Percentiles rank a stretch among this genome's conserved stretches.
phyloP scores from a whole-genome alignment of 2,329 filamentous ascomycete genomes.

The Alternaria sp. region DNA sequence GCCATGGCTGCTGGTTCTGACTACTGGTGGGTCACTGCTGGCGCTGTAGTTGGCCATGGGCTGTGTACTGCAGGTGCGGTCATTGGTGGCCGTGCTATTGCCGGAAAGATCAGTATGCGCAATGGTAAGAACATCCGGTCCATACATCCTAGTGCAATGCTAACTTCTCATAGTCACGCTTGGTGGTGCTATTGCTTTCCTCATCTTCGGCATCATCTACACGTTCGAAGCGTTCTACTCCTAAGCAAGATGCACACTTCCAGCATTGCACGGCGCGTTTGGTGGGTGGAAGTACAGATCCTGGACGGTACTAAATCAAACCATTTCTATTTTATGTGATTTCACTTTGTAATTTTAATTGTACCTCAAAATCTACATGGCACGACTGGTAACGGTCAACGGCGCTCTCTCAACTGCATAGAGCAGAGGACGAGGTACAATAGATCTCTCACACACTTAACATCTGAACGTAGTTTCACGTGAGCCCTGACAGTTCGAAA shows the following conservation, averaged over 20 bases:
- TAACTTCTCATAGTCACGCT: conserved; percentile 74
- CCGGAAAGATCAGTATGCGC: conserved; percentile 91
- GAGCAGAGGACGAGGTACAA: conserved; percentile 9
- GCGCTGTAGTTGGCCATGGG: conserved; percentile 84
- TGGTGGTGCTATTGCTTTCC: conserved; percentile 87
- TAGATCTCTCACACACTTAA: conserved; percentile 2
- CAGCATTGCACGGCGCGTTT: conserved; percentile 37
- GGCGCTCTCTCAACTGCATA: conserved; percentile 25
- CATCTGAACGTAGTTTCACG: not conserved
- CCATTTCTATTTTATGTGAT: not conserved
- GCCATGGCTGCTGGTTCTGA: conserved; percentile 98
- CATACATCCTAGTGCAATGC: conserved; percentile 4
- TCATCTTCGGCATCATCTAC: conserved; percentile 92
- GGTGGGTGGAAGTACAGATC: conserved; percentile 18
- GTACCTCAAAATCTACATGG: conserved; percentile 7
- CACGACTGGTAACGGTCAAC: conserved; percentile 16
- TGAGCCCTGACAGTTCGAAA: conserved; percentile 2
- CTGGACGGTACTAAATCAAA: not conserved
- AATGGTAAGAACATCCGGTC: conserved; percentile 74
- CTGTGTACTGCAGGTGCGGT: conserved; percentile 93
- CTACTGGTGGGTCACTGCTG: conserved; percentile 97
- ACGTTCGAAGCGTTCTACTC: conserved; percentile 77
- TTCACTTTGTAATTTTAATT: conserved; percentile 40
- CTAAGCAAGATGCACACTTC: conserved; percentile 37
- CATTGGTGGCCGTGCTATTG: conserved; percentile 89